phyloP scores from a whole-genome alignment of 2,329 filamentous ascomycete genomes.

The Zelopaecilomyces penicillatus region DNA sequence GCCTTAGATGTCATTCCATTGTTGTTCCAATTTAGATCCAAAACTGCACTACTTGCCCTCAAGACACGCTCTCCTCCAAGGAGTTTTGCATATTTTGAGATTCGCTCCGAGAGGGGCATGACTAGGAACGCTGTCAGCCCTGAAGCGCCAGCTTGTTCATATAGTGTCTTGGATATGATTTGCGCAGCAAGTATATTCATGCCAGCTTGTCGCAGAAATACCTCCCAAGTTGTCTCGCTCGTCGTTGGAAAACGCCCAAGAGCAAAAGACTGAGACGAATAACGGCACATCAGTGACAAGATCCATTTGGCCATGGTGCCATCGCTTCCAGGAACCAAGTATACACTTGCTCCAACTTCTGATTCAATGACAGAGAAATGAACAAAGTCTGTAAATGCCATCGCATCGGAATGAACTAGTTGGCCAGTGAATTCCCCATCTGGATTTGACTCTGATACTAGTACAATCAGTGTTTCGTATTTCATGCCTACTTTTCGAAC shows the following conservation, averaged over 20 bases:
- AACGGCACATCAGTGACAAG: conserved; percentile 41
- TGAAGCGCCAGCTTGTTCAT: conserved; percentile 14
- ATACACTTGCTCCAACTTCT: conserved; percentile 24
- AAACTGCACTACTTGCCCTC: background rate
- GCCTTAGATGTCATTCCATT: too few relatives aligned
- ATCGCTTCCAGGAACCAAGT: conserved; percentile 42
- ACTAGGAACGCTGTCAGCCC: conserved; percentile 24
- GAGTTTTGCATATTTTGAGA: conserved; percentile 15
- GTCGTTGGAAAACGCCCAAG: conserved; percentile 27
- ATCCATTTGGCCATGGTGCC: conserved; percentile 47
- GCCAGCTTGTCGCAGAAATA: conserved; percentile 27
- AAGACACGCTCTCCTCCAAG: conserved; percentile 21
- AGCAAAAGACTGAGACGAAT: conserved; percentile 19
- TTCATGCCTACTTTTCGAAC: conserved; percentile 44
- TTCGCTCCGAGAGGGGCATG: conserved; percentile 20
- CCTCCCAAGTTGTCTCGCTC: conserved; percentile 33
- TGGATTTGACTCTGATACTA: conserved; percentile 51
- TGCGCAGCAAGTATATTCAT: conserved; percentile 30
- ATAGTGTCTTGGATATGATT: conserved; percentile 20
- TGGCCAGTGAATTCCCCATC: conserved; percentile 32
- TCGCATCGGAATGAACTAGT: conserved; percentile 32
- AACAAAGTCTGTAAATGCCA: conserved; percentile 41
- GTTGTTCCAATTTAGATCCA: conserved; percentile 4
- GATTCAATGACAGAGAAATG: conserved; percentile 36
- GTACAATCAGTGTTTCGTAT: conserved; percentile 60